Conservation (phyloP, 1,139 yeast genomes). For the Pichia sp. region DNA sequence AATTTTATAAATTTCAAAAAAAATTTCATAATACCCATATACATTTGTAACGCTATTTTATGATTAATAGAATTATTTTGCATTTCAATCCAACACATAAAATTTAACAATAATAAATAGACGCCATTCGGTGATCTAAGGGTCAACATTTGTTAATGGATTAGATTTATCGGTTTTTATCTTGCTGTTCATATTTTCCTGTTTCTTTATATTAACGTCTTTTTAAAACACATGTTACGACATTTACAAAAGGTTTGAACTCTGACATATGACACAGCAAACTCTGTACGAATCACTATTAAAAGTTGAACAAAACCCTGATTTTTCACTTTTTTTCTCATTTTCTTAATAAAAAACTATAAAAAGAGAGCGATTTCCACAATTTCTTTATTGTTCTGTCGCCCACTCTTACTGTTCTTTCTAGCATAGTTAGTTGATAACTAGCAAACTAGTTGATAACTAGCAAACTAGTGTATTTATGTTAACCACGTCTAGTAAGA, state of each 20-base stretch:
- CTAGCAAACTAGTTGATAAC: neutral
- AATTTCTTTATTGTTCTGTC: neutral
- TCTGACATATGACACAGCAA: no score
- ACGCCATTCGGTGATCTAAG: no score
- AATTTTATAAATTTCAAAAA: no score
- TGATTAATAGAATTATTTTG: conserved; percentile 38
- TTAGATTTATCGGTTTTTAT: no score
- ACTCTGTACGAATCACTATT: no score
- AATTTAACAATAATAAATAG: no score
- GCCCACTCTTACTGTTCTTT: no score
- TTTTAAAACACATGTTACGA: no score
- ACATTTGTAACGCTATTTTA: conserved; percentile 68
- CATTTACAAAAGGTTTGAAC: neutral
- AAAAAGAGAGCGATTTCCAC: neutral
- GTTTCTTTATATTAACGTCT: no score
- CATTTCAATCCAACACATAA: no score
- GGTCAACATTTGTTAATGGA: no score
- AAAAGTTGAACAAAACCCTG: neutral
- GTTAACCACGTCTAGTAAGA: neutral
- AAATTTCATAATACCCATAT: conserved; percentile 41
- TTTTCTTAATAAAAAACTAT: neutral
- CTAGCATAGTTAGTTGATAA: neutral
- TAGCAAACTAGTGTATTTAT: neutral
- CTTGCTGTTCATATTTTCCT: no score
- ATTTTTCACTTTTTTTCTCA: neutral